Evolutionary conservation across 768 basidiomycete species (phyloP).

Genomic region (Aureoboletus auriporus): DNA sequence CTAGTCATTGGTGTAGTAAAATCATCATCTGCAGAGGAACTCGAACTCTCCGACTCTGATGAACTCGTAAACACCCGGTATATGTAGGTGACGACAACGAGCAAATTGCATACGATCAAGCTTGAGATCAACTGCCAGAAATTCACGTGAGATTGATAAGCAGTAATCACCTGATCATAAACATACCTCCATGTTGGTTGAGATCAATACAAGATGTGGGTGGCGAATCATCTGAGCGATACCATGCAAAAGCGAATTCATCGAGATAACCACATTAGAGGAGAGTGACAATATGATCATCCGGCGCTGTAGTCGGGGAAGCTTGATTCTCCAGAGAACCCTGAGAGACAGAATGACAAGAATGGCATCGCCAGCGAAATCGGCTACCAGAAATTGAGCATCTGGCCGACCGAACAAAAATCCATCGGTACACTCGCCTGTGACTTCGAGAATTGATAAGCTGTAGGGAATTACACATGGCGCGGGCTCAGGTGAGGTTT

Average conservation of each 20-base stretch:
- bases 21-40: constrained; percentile 3
- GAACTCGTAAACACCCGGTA: neutral
- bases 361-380: constrained; percentile 1
- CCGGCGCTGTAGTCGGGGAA: constrained; percentile 8
- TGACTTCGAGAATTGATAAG: constrained; percentile 1
- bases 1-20: neutral
- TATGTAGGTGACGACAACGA: constrained; percentile 4
- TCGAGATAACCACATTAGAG: constrained; percentile 9
- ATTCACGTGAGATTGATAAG: neutral
- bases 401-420: too few species aligned
- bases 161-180: neutral
- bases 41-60: neutral
- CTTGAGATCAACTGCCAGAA: neutral
- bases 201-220: neutral
- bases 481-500: too few species aligned
- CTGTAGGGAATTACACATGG: too few species aligned
- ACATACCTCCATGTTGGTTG: constrained; percentile 4
- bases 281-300: constrained; percentile 12
- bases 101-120: constrained; percentile 10
- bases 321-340: constrained; percentile 14
- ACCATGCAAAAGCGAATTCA: constrained; percentile 9
- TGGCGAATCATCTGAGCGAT: neutral
- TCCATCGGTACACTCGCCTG: neutral
- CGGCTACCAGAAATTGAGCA: neutral
- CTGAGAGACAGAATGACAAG: constrained; percentile 6